Evolutionary conservation across 164 flowering plant species (phyloP).

Genomic region (grape (Vitis vinifera)): ASM3070453v1 NC_081818.1:26821001-26821500

Average conservation of each 20-base stretch:
- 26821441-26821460: too few species aligned
- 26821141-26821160: neutral
- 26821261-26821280: too few species aligned
- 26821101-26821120: neutral
- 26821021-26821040: neutral
- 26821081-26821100: too few species aligned
- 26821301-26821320: neutral
- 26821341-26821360: neutral
- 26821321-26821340: neutral
- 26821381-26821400: too few species aligned
- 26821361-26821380: too few species aligned
- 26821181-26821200: neutral
- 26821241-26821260: neutral
- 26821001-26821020: neutral
- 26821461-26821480: too few species aligned
- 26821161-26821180: neutral
- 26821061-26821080: too few species aligned
- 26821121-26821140: neutral
- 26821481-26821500: too few species aligned
- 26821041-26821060: too few species aligned
- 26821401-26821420: too few species aligned
- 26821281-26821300: too few species aligned
- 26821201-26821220: neutral
- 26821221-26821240: slow-evolving; percentile 3
- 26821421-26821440: too few species aligned